These are phyloP conservation scores for Pueraria montana DNA, from an alignment of 306 rosid species.

Conservation along the genomic window DNA sequence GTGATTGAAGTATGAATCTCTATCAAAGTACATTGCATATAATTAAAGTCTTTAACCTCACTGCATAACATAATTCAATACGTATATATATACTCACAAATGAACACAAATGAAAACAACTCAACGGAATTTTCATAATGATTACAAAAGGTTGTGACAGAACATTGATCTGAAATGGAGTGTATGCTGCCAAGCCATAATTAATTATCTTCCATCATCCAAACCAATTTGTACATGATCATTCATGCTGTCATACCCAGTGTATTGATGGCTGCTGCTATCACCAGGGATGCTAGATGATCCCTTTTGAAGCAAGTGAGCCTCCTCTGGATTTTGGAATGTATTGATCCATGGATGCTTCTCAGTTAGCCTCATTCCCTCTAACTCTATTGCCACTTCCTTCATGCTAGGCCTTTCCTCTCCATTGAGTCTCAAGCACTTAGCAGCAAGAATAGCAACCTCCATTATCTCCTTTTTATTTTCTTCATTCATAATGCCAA, in stretches of 20 bases:
- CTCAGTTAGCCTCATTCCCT: too few species aligned
- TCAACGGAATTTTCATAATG: background rate
- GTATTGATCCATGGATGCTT: constrained; percentile 19
- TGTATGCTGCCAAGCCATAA: background rate
- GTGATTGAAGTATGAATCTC: too few species aligned
- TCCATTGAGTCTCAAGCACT: constrained; percentile 41
- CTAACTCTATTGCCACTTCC: constrained; percentile 46
- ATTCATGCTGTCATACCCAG: constrained; percentile 24
- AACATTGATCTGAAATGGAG: background rate
- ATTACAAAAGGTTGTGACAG: background rate
- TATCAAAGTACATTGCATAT: too few species aligned
- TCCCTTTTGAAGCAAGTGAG: background rate
- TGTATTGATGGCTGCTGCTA: background rate
- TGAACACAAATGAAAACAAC: too few species aligned
- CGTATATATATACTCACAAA: too few species aligned
- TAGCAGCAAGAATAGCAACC: constrained; percentile 40
- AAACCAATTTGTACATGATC: background rate
- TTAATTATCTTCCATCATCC: constrained; percentile 36
- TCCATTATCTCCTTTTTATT: constrained; percentile 37
- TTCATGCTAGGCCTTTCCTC: too few species aligned
- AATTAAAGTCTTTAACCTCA: too few species aligned
- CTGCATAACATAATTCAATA: too few species aligned
- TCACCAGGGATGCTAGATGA: constrained; percentile 21
- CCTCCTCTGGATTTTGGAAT: background rate
- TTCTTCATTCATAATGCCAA: background rate